These are phyloP conservation scores for Candida jianshihensis DNA, from an alignment of 805 yeast species.

Conservation along the genomic window DNA sequence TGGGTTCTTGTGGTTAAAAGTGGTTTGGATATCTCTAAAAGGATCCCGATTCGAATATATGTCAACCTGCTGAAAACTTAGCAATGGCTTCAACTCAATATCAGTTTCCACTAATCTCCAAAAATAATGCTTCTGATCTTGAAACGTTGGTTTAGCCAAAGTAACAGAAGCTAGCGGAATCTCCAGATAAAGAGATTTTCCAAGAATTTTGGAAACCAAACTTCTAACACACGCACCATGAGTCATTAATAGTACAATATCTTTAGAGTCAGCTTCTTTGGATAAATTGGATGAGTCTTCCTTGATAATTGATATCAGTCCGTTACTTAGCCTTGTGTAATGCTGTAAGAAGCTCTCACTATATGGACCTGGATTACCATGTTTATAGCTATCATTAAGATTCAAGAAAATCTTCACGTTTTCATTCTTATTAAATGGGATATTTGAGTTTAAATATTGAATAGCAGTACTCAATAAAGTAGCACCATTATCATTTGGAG, in stretches of 20 bases:
- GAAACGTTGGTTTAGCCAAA: constrained; percentile 14
- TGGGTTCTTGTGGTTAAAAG: constrained; percentile 8
- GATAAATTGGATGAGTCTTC: constrained; percentile 22
- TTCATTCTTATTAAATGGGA: constrained; percentile 14
- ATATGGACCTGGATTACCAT: constrained; percentile 38
- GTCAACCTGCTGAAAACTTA: constrained; percentile 11
- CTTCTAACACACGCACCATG: constrained; percentile 40
- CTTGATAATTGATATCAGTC: constrained; percentile 27
- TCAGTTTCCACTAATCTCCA: constrained; percentile 23
- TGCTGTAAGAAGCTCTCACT: constrained; percentile 33
- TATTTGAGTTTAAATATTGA: constrained; percentile 27
- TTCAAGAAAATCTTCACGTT: constrained; percentile 23
- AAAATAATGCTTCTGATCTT: constrained; percentile 3
- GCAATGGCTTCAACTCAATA: constrained; percentile 12
- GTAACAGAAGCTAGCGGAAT: constrained; percentile 31
- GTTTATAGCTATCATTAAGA: constrained; percentile 27
- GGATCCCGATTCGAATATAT: constrained; percentile 16
- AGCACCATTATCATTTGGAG: constrained; percentile 40
- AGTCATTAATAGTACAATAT: constrained; percentile 29
- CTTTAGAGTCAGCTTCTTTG: constrained; percentile 21
- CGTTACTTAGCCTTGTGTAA: constrained; percentile 28
- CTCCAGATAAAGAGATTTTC: constrained; percentile 32
- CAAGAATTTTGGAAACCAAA: constrained; percentile 30
- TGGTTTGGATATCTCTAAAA: constrained; percentile 20
- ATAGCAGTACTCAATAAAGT: constrained; percentile 32